Percentiles rank a stretch among this genome's conserved stretches.
These are phyloP conservation scores for Xylariaceae sp. DNA, from an alignment of 2,329 filamentous ascomycete genomes.

Conservation along the genomic window DNA sequence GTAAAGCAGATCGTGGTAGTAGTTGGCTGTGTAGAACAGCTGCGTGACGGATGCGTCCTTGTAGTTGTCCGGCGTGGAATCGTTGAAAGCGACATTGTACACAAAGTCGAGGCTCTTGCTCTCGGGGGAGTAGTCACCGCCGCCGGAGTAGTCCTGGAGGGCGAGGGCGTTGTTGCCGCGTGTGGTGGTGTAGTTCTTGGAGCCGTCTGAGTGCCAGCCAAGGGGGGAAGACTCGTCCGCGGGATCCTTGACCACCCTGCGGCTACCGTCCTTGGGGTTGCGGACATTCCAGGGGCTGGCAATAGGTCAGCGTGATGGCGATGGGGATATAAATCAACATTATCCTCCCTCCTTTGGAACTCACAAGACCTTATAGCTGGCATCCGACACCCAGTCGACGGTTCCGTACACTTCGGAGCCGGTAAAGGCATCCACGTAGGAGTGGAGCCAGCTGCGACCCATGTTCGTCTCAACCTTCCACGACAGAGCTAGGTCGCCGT, in stretches of 20 bases:
- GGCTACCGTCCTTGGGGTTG: constrained; percentile 45
- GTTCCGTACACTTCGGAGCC: constrained; percentile 46
- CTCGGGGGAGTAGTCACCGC: constrained; percentile 33
- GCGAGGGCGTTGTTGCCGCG: constrained; percentile 55
- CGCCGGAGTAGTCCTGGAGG: constrained; percentile 44
- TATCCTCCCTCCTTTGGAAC: constrained; percentile 13
- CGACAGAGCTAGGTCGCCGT: constrained; percentile 43
- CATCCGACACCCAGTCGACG: constrained; percentile 52
- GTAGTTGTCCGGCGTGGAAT: constrained; percentile 37
- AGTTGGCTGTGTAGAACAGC: constrained; percentile 56
- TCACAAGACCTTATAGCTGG: constrained; percentile 50
- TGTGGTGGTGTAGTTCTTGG: constrained; percentile 44
- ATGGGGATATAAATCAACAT: no score
- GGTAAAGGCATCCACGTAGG: constrained; percentile 48
- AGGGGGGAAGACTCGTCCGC: constrained; percentile 46
- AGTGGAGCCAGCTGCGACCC: constrained; percentile 50
- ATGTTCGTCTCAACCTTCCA: constrained; percentile 57
- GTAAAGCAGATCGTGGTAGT: constrained; percentile 55
- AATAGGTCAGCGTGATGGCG: constrained; percentile 11
- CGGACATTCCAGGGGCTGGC: constrained; percentile 46
- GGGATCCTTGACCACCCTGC: constrained; percentile 41
- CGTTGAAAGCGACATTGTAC: constrained; percentile 34
- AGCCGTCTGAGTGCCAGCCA: constrained; percentile 47
- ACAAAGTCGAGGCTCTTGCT: constrained; percentile 36
- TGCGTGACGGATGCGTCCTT: constrained; percentile 51